phyloP scores from a whole-genome alignment of 23 red algal species.

The Gracilaria gracilis region DNA sequence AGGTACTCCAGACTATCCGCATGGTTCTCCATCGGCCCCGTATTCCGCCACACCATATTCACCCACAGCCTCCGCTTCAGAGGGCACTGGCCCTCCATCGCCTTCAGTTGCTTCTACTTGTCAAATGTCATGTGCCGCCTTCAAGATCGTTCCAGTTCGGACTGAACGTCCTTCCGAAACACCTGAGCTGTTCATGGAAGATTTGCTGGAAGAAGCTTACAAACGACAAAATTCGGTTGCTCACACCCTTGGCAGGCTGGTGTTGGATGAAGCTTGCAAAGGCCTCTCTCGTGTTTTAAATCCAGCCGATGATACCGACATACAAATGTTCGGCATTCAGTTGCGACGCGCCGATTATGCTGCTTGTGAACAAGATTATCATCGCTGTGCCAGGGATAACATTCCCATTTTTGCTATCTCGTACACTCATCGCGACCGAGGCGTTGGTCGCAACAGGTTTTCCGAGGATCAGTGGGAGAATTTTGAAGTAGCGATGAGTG shows the following conservation, averaged over 20 bases:
- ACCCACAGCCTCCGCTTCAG: background rate
- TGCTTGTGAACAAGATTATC: constrained; percentile 30
- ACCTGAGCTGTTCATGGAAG: constrained; percentile 11
- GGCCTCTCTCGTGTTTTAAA: constrained; percentile 46
- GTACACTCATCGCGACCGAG: constrained; percentile 22
- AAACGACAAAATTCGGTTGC: constrained; percentile 12
- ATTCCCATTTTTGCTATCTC: constrained; percentile 55
- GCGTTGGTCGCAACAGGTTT: constrained; percentile 18
- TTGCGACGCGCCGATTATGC: constrained; percentile 10
- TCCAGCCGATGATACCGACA: constrained; percentile 2
- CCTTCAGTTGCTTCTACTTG: background rate
- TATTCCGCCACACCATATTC: too few species aligned
- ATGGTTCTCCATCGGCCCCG: background rate
- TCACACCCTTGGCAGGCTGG: background rate
- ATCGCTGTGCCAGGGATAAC: constrained; percentile 23
- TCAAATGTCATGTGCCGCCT: constrained; percentile 33
- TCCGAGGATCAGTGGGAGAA: constrained; percentile 29
- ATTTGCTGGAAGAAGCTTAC: constrained; percentile 23
- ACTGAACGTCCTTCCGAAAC: constrained; percentile 8
- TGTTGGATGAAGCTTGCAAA: constrained; percentile 45
- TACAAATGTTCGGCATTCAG: constrained; percentile 37
- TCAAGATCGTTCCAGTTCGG: constrained; percentile 21
- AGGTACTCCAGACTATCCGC: background rate
- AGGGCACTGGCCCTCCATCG: background rate
- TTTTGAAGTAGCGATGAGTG: constrained; percentile 9